Conservation (phyloP, 371 early-diverging fungal species). For the Lichtheimia corymbifera region DNA sequence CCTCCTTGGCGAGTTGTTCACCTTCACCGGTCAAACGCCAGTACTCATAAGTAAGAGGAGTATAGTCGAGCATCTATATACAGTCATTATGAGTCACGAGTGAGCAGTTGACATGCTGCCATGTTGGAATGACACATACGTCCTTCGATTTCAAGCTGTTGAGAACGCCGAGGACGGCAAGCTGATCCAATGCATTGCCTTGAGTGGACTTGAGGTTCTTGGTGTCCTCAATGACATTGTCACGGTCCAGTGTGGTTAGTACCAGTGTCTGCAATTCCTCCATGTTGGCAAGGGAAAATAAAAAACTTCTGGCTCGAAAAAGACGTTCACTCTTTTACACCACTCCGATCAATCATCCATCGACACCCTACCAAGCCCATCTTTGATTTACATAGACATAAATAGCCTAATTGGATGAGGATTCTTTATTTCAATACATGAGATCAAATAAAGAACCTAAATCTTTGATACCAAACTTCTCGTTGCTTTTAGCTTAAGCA, state of each 20-base stretch:
- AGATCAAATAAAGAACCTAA: not conserved
- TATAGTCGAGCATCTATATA: slow-evolving; percentile 82
- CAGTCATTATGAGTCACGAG: slow-evolving; percentile 1
- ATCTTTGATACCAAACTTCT: slow-evolving; percentile 5
- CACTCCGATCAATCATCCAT: too few species aligned
- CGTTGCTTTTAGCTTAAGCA: slow-evolving; percentile 24
- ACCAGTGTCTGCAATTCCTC: slow-evolving; percentile 71
- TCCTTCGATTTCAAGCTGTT: slow-evolving; percentile 86
- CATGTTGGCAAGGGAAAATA: slow-evolving; percentile 18
- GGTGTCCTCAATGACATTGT: slow-evolving; percentile 65
- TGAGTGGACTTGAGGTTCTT: slow-evolving; percentile 56
- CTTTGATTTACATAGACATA: too few species aligned
- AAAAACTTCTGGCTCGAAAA: too few species aligned
- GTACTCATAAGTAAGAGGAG: slow-evolving; percentile 76
- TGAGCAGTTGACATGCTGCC: not conserved
- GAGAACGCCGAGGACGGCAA: slow-evolving; percentile 78
- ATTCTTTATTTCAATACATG: too few species aligned
- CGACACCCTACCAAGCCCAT: too few species aligned
- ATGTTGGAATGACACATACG: slow-evolving; percentile 47
- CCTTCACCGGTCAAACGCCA: slow-evolving; percentile 91
- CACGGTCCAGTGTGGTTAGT: slow-evolving; percentile 66
- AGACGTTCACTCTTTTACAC: too few species aligned
- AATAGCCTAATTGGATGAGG: too few species aligned
- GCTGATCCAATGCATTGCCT: slow-evolving; percentile 66
- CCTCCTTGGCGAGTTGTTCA: slow-evolving; percentile 77